Conservation (phyloP, 768 basidiomycete genomes). For the Mycena filopes region DNA sequence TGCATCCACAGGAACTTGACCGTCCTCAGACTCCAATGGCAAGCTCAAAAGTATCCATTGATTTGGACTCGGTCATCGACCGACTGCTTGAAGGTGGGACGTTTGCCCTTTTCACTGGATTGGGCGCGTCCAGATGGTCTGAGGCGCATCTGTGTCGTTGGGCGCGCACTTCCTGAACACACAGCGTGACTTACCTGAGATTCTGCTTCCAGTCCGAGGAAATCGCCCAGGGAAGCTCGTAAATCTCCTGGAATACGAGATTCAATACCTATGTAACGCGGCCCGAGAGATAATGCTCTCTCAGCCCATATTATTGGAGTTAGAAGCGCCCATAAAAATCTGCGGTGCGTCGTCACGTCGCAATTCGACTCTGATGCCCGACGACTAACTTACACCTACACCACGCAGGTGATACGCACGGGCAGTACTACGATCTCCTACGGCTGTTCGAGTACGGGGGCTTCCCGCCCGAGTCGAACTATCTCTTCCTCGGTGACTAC, state of each 20-base stretch:
- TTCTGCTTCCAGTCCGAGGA: slow-evolving; percentile 68
- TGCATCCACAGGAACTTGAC: no score
- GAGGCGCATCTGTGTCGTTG: no score
- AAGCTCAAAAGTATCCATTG: slow-evolving; percentile 51
- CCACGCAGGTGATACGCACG: slow-evolving; percentile 79
- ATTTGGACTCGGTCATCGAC: slow-evolving; percentile 89
- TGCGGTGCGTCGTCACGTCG: slow-evolving; percentile 64
- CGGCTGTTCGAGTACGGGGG: slow-evolving; percentile 89
- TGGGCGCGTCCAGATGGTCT: no score
- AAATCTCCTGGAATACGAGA: slow-evolving; percentile 85
- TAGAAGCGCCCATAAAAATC: slow-evolving; percentile 76
- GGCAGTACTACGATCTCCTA: slow-evolving; percentile 87
- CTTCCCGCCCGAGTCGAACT: slow-evolving; percentile 90
- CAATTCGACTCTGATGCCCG: background rate
- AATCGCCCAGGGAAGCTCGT: slow-evolving; percentile 88
- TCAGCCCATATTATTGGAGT: slow-evolving; percentile 84
- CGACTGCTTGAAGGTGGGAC: slow-evolving; percentile 80
- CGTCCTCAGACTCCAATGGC: background rate
- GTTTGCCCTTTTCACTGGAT: no score
- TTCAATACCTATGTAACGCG: slow-evolving; percentile 85
- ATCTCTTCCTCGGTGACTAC: slow-evolving; percentile 82
- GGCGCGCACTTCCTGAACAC: slow-evolving; percentile 10
- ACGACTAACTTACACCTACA: no score
- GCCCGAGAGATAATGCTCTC: slow-evolving; percentile 88
- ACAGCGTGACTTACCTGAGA: slow-evolving; percentile 13